Percentiles rank a stretch among this genome's conserved stretches.
phyloP scores from a whole-genome alignment of 2,329 filamentous ascomycete genomes.

The Colletotrichum godetiae region DNA sequence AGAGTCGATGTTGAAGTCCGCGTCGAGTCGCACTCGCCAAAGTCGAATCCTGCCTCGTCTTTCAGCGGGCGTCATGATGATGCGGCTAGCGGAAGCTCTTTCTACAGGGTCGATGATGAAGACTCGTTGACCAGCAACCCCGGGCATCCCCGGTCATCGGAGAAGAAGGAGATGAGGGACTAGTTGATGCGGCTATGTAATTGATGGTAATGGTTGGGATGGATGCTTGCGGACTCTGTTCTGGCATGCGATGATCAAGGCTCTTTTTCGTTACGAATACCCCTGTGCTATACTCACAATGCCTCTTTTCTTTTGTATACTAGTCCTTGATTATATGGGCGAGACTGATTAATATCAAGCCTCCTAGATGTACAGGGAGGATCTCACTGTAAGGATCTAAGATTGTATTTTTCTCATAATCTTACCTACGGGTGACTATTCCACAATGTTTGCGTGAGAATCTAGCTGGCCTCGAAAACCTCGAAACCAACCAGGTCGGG shows the following conservation, averaged over 20 bases:
- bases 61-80: constrained; percentile 10
- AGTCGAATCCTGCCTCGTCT: not conserved
- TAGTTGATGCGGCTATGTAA: too few species aligned
- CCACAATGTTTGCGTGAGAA: rapidly evolving
- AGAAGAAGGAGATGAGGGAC: constrained; percentile 1
- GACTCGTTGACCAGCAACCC: constrained; percentile 21
- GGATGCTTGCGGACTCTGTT: not conserved
- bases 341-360: not conserved
- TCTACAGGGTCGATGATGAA: constrained; percentile 26
- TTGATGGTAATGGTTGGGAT: not conserved
- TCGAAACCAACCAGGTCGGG: constrained; percentile 58
- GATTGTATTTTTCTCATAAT: not conserved
- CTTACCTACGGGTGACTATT: not conserved
- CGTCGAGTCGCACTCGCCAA: not conserved
- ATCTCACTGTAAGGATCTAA: not conserved
- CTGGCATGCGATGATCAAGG: not conserved
- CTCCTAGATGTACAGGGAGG: too few species aligned
- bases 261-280: constrained; percentile 18
- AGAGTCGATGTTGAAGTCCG: constrained; percentile 23
- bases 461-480: constrained; percentile 12
- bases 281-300: constrained; percentile 8
- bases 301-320: not conserved
- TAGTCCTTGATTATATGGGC: not conserved
- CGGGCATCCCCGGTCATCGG: not conserved
- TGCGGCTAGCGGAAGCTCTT: not conserved